phyloP scores from a whole-genome alignment of 768 basidiomycete genomes.

The Amanita pallidorosea region DNA sequence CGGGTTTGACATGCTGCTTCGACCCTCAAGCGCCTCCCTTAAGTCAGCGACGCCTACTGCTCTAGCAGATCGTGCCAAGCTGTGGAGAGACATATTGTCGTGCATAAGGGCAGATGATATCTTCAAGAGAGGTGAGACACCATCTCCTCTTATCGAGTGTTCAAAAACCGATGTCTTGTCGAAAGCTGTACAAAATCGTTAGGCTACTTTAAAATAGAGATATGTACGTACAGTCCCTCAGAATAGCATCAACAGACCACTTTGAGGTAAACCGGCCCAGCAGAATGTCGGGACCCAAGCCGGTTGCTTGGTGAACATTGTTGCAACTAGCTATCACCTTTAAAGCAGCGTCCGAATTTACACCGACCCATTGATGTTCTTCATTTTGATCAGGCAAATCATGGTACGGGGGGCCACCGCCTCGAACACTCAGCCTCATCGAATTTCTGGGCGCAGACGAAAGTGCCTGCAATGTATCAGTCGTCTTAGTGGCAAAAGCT shows the following conservation, averaged over 20 bases:
- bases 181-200: conserved; percentile 28
- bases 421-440: conserved; percentile 22
- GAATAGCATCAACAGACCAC: conserved; percentile 71
- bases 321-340: conserved; percentile 39
- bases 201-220: neutral
- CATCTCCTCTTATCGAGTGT: conserved; percentile 47
- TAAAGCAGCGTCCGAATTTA: conserved; percentile 47
- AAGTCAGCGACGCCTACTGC: conserved; percentile 84
- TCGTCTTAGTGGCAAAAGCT: conserved; percentile 3
- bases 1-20: conserved; percentile 74
- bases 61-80: conserved; percentile 65
- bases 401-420: neutral
- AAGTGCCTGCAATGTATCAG: conserved; percentile 30
- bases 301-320: conserved; percentile 52
- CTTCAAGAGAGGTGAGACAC: conserved; percentile 63
- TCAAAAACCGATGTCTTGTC: conserved; percentile 47
- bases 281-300: conserved; percentile 47
- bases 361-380: conserved; percentile 25
- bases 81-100: conserved; percentile 83
- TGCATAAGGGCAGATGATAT: conserved; percentile 85
- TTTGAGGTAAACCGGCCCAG: conserved; percentile 38
- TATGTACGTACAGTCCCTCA: conserved; percentile 57
- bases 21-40: conserved; percentile 80
- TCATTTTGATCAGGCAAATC: neutral
- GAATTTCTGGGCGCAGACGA: conserved; percentile 25